Evolutionary conservation across 306 rosid genomes (phyloP), one percentile per base, ranked within the genome.

Genomic region (Begonia fuchsioides): DNA sequence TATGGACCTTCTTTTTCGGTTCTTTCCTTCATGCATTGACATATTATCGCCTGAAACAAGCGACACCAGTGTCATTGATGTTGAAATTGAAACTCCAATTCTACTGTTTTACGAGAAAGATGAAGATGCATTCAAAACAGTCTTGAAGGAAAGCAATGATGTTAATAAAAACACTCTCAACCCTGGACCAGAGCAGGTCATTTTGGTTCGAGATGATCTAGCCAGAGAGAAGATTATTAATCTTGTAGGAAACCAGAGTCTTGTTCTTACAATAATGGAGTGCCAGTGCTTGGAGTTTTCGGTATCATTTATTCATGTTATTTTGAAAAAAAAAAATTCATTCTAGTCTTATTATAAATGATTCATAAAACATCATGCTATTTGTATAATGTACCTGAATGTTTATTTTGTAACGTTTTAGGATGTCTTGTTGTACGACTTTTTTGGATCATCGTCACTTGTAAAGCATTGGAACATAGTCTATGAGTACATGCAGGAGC

Each of bases 261-360:
- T 79, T 66, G 74, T 83, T 50, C 67, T 83, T 14, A 78, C 94
- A 3, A 68, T 73, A 50, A 35, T 72, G 50, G 85, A 79, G 65
- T 73, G 88, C 69, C 77, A 79, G 51, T 80, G 82, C 19, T 76
- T 72, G 32, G 90, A 83, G 43, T 83, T 83, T 74, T 76, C 79
- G 88, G 94, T 83, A 26, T 26, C 7, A 26, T 0, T 26, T 26
- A 26, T 26, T 26, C 7, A 26, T 26, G 35, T 26, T 26, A 26
- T 26, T 26, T 26, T 26, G 35, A 26, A 26, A 26, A 5, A 26
- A 5, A 26, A 4, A 26, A 26, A 26, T 26, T 26, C 8, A 26
- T 26, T 26, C 7, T 26, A 26, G 32, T 26, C 32, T 26, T 1
- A 26, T 26, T 26, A 26, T 4, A 26, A 26, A 26, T 26, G 7